These are phyloP conservation scores for Yamadazyma triangularis DNA, from an alignment of 1,139 yeast genomes.

Conservation along the genomic window DNA sequence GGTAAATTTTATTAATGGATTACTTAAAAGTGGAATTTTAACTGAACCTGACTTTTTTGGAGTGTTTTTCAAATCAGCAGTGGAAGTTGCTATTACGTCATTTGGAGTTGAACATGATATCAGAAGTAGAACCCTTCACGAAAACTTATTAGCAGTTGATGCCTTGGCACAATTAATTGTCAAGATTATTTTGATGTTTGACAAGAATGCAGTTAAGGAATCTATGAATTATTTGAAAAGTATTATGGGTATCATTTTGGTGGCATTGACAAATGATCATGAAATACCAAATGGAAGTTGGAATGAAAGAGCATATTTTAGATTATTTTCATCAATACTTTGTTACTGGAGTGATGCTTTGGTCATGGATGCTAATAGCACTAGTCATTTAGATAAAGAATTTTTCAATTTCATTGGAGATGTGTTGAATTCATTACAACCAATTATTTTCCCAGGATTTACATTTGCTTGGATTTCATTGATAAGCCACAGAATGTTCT, in stretches of 20 bases:
- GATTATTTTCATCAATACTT: conserved; percentile 78
- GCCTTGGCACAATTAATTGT: conserved; percentile 74
- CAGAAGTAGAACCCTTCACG: conserved; percentile 51
- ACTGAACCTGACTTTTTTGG: conserved; percentile 60
- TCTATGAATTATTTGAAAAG: conserved; percentile 52
- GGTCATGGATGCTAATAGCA: conserved; percentile 23
- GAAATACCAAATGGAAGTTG: conserved; percentile 56
- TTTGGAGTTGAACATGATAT: conserved; percentile 67
- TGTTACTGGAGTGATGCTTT: conserved; percentile 59
- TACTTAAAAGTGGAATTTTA: conserved; percentile 60
- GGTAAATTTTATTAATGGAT: conserved; percentile 61
- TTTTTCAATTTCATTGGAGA: conserved; percentile 66
- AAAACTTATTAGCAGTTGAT: conserved; percentile 75
- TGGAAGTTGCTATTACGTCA: conserved; percentile 69
- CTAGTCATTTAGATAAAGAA: conserved; percentile 31
- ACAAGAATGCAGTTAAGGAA: conserved; percentile 33
- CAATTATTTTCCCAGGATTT: conserved; percentile 88
- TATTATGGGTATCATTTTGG: conserved; percentile 60
- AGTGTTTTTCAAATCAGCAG: conserved; percentile 68
- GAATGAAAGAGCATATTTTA: conserved; percentile 87
- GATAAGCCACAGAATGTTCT: conserved; percentile 83
- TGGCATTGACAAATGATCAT: conserved; percentile 77
- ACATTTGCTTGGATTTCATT: conserved; percentile 94
- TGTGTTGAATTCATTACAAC: conserved; percentile 71
- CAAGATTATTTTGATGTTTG: conserved; percentile 53